Base-by-base conservation (phyloP, 257 asterid species). In the Fraxinus cuspidata region DNA sequence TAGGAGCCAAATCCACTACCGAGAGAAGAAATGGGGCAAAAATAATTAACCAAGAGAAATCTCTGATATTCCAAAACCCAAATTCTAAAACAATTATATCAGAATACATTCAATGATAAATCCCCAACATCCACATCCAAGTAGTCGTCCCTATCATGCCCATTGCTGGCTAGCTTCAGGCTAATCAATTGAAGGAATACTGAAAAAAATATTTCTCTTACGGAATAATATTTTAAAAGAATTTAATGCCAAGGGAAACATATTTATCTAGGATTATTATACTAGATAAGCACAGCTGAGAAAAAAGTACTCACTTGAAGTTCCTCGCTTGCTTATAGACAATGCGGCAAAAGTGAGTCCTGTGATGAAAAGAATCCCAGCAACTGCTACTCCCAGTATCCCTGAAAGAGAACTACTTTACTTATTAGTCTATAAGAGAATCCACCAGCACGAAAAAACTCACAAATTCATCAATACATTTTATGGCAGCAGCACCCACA, bases 331-430 rank as follows among this genome's bases (percentile, higher is more conserved):
- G 86, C 93, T 82, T 44, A 90, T 67, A 47, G 98, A 84, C 68
- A 92, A 75, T 34, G 94, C 92, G 51, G 95, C 92, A 83, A 86
- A 86, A 63, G 92, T 82, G 81, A 96, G 84, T 76, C 98, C 97
- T 38, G 91, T 92, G 28, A 96, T 88, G 73, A 96, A 88, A 85
- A 93, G 69, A 74, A 88, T 65, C 78, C 92, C 97, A 2, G 97
- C 92, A 81, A 87, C 89, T 81, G 97, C 97, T 66, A 91, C 93
- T 65, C 89, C 90, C 75, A 93, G 79, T 81, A 92, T 82, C 82
- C 97, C 99, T 93, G 97, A 88, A 87, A 91, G 71, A 64, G 73
- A 87, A 86, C 96, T 86, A 89, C 86, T 84, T 84, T 83, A 12
- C 51, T 42, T 42, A 92, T 78, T 76, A 88, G 88, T 76, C 88